A percentile compares a stretch with the other conserved stretches of the same genome.
Conservation (phyloP, 495 filamentous ascomycete genomes). For the Letharia columbiana region DNA sequence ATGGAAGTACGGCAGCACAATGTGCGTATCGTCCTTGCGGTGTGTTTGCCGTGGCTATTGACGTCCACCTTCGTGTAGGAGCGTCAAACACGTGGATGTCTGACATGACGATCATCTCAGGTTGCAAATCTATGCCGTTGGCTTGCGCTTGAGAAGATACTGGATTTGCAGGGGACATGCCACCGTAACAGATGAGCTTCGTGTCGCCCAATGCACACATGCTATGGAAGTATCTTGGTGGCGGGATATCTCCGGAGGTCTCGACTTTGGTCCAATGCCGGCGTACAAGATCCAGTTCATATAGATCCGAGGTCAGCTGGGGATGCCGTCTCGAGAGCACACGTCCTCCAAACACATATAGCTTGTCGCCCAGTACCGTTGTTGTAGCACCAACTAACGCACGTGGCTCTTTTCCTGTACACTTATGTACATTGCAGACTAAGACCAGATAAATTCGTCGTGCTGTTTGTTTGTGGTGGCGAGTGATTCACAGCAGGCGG, state of each 20-base stretch:
- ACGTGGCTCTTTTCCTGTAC: slow-evolving; percentile 84
- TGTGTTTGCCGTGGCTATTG: slow-evolving; percentile 66
- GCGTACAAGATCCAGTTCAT: slow-evolving; percentile 83
- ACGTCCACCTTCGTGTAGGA: slow-evolving; percentile 75
- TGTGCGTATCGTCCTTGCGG: slow-evolving; percentile 95
- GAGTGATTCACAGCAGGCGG: slow-evolving; percentile 24
- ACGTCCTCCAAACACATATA: slow-evolving; percentile 93
- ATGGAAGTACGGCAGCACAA: slow-evolving; percentile 87
- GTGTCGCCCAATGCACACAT: slow-evolving; percentile 88
- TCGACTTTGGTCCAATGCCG: slow-evolving; percentile 91
- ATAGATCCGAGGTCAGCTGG: slow-evolving; percentile 77
- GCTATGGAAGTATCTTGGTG: slow-evolving; percentile 92
- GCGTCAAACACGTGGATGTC: slow-evolving; percentile 97
- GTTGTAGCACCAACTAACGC: slow-evolving; percentile 91
- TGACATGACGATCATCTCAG: slow-evolving; percentile 93
- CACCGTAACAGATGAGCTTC: slow-evolving; percentile 94
- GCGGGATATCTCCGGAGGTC: slow-evolving; percentile 71
- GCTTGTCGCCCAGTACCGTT: slow-evolving; percentile 84
- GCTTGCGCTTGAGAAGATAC: slow-evolving; percentile 36
- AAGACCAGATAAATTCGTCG: slow-evolving; percentile 74
- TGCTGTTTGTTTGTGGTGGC: slow-evolving; percentile 34
- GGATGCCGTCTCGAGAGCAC: slow-evolving; percentile 74
- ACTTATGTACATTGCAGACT: slow-evolving; percentile 88
- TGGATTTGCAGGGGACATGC: slow-evolving; percentile 71
- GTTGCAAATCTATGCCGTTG: slow-evolving; percentile 53